Base-by-base conservation (phyloP, 2,329 filamentous ascomycete genomes). In the Lachnellula cervina region DNA sequence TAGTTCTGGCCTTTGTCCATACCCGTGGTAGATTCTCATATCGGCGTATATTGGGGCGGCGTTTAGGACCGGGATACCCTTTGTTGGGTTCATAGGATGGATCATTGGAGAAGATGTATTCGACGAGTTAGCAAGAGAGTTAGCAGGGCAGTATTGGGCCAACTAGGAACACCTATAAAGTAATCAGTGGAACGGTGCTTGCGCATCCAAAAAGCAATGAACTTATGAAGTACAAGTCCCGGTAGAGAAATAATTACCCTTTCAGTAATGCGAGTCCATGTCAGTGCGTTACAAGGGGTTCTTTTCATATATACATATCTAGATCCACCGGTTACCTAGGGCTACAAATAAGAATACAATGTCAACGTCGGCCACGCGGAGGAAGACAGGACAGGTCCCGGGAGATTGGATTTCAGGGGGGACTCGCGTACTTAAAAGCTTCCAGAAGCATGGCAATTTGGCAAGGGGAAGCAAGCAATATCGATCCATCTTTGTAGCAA, bases 51-150 rank as follows among this genome's bases (percentile, higher is more conserved):
- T 52, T 55, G 43, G 42, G 38, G 43, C 44, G 62, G 61, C 58
- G 61, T 64, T 62, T 34, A 55, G 48, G 57, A 57, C 37, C 19
- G 54, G 56, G 51, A 62, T 63, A 65, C 63, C 62, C 62, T 59
- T 54, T 49, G 47, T 21, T 46, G 52, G 58, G 53, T 58, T 62
- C 56, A 46, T 52, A 28, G 40, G 42, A 19, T 9, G n/a, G 11
- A 43, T 43, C 4, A 25, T 7, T 19, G 17, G 42, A 17, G 19
- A 44, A 44, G 2, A 23, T 44, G 8, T 9, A 2, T 32, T 32
- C 28, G 28, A 32, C 28, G 17, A 44, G 2, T 19, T 44, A 44
- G 21, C n/a, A 44, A 19, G 17, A n/a, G 21, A 16, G 4, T 3
- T 19, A 40, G 38, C 38, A 40, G 7, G 38, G 35, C 5, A 40